Conservation (phyloP, 2,329 filamentous ascomycete genomes). For the Monilinia aucupariae region DNA sequence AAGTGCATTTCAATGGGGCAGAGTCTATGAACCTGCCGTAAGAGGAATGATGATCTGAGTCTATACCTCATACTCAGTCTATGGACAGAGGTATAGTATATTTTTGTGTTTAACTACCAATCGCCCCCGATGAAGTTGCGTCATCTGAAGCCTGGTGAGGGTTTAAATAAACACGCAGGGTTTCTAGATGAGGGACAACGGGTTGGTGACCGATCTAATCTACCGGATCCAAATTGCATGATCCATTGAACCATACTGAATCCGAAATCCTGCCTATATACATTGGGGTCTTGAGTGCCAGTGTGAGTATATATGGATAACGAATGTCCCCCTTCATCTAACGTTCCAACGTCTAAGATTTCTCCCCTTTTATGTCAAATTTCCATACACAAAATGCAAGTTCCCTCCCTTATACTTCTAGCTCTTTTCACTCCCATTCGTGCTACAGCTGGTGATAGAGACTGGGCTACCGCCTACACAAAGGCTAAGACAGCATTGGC, state of each 20-base stretch:
- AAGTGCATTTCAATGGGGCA: not conserved
- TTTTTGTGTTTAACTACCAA: not conserved
- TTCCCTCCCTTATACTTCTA: slow-evolving; percentile 17
- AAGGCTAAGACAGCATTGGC: slow-evolving; percentile 64
- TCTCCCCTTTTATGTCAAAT: not conserved
- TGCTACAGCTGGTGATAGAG: slow-evolving; percentile 25
- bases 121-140: not conserved
- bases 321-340: not conserved
- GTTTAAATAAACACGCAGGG: not conserved
- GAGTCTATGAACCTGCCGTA: not conserved
- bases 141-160: not conserved
- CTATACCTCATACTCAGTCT: not conserved
- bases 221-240: slow-evolving; percentile 1
- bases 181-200: not conserved
- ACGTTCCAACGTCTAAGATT: not conserved
- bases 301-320: not conserved
- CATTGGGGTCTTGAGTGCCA: not conserved
- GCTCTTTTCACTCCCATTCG: slow-evolving; percentile 20
- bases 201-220: not conserved
- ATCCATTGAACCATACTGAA: not conserved
- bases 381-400: not conserved
- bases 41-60: not conserved
- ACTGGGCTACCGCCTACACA: slow-evolving; percentile 64
- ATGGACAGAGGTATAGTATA: not conserved
- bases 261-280: not conserved